A percentile compares a stretch with the other conserved stretches of the same genome.
Evolutionary conservation across 306 rosid species (phyloP).

Genomic region (Vicia villosa): DNA sequence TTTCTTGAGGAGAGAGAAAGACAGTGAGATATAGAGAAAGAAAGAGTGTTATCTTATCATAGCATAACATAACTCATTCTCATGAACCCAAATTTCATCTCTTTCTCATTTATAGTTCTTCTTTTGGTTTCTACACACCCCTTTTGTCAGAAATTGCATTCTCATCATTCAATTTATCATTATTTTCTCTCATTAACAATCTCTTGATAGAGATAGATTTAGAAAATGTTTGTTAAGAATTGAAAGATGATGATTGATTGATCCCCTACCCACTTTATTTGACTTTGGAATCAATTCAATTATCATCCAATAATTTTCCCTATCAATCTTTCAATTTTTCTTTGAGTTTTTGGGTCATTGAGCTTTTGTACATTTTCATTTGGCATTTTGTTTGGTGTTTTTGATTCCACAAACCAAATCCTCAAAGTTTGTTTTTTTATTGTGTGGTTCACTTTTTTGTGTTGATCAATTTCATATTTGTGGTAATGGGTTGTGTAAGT

Average conservation of each 20-base stretch:
- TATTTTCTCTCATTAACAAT: not conserved
- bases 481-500: constrained; percentile 77
- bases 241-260: constrained; percentile 17
- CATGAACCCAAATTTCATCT: not conserved
- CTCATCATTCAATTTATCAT: not conserved
- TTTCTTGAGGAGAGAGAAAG: not conserved
- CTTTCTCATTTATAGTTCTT: not conserved
- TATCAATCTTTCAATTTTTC: constrained; percentile 4
- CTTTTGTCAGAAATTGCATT: not conserved
- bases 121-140: not conserved
- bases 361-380: not conserved
- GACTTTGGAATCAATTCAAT: constrained; percentile 36
- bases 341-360: not conserved
- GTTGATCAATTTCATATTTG: constrained; percentile 19
- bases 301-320: constrained; percentile 4
- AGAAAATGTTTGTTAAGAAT: not conserved
- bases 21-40: not conserved
- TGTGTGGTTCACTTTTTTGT: not conserved
- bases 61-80: constrained; percentile 18
- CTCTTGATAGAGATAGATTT: too few relatives aligned
- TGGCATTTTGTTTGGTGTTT: not conserved
- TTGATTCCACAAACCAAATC: constrained; percentile 1
- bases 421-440: not conserved
- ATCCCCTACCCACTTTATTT: constrained; percentile 46
- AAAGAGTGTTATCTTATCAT: not conserved